Evolutionary conservation across 495 filamentous ascomycete species (phyloP), one percentile per base, ranked within the genome.

Genomic region (Aspergillus ellipticus): DNA sequence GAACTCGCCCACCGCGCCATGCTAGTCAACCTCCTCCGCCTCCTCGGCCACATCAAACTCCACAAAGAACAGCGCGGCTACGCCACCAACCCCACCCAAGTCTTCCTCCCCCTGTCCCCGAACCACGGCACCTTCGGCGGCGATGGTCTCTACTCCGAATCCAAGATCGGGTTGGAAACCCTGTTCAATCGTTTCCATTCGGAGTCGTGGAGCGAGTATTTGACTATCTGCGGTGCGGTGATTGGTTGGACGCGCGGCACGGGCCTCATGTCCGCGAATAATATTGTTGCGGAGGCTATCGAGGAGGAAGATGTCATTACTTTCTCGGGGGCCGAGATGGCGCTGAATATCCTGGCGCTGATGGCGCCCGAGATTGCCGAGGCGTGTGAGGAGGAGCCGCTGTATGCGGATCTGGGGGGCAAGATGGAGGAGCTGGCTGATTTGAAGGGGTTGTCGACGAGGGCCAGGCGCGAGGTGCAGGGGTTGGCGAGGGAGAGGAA

Each of bases 181-280:
- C 80, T 97, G 49, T 96, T 97, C 83, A 95, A 95, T 73, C 83
- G 94, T 58, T 97, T 92, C 92, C 83, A 94, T 71, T 95, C 93
- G 0, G 94, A 97, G 76, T 90, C 83, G 75, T 97, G 93, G 93
- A 84, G 82, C 66, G 90, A 91, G 73, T 97, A 93, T 78, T 88
- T 97, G 61, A 96, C 92, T 57, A 94, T 97, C 65, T 97, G 93
- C 63, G 93, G 93, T 72, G 93, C 92, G 49, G 89, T 96, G 73
- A 97, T 97, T 69, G 92, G 93, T 57, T 97, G 93, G 93, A 97
- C 93, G 54, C 91, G 93, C 73, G 94, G 94, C 46, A 97, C 93
- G 54, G 93, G 93, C 62, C 80, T 97, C 57, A 97, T 97, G 93
- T 86, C 85, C 65, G 90, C 87, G 62, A 97, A 97, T 77, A 97